Conservation (phyloP, 1,284 basidiomycete genomes). For the Anthracocystis walkeri region DNA sequence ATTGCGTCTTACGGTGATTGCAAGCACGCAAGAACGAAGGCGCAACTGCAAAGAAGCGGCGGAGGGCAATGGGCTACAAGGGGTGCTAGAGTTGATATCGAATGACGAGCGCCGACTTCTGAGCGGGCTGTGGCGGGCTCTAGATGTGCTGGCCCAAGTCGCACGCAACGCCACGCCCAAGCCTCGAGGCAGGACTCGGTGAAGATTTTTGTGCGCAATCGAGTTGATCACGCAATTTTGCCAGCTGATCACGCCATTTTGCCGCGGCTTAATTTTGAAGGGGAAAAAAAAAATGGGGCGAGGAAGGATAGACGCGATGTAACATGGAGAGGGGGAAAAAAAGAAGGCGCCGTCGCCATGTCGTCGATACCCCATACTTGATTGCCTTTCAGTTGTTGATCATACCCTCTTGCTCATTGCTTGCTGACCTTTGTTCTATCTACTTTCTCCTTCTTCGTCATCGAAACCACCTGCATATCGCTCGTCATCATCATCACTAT, state of each 20-base stretch:
- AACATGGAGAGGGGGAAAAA: conserved; percentile 8
- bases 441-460: not conserved
- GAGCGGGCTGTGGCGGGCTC: conserved; percentile 29
- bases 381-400: too few relatives aligned
- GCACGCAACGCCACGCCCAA: not conserved
- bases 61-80: conserved; percentile 6
- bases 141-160: conserved; percentile 24
- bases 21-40: conserved; percentile 3
- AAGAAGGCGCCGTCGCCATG: conserved; percentile 6
- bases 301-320: not conserved
- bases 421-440: conserved; percentile 7
- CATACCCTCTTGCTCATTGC: not conserved
- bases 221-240: conserved; percentile 23
- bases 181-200: too few relatives aligned
- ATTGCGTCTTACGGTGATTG: conserved; percentile 11
- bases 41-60: not conserved
- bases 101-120: conserved; percentile 5
- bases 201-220: not conserved
- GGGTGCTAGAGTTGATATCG: conserved; percentile 14
- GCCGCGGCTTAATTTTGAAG: conserved; percentile 23
- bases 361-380: not conserved
- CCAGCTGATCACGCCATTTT: conserved; percentile 5
- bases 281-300: not conserved
- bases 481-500: not conserved
- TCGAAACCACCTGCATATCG: not conserved